A percentile compares a stretch with the other conserved stretches of the same genome.
Evolutionary conservation across 116 monocot genomes (phyloP).

Genomic region (Dioscorea cayenensis): DNA sequence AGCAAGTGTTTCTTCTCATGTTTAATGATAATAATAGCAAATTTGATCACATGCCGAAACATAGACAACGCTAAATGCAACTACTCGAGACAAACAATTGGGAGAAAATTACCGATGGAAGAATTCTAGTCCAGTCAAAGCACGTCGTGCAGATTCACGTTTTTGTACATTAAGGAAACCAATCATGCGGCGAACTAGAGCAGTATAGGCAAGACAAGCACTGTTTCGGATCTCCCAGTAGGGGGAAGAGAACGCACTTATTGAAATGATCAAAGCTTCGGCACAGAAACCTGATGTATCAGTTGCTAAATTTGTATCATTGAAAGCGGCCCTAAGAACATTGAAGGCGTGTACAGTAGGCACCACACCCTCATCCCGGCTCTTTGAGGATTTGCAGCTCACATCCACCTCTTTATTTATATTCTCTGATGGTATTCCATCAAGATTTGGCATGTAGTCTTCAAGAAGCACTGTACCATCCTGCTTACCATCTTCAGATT

Average conservation of each 20-base stretch:
- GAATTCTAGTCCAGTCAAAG: constrained; percentile 91
- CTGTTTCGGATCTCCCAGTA: constrained; percentile 97
- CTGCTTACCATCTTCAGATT: constrained; percentile 5
- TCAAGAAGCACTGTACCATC: not conserved
- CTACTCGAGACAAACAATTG: not conserved
- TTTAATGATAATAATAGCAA: too few species aligned
- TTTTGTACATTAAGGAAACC: constrained; percentile 95
- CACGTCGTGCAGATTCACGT: constrained; percentile 60
- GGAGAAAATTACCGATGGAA: constrained; percentile 70
- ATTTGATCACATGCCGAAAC: too few species aligned
- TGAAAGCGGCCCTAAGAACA: constrained; percentile 92
- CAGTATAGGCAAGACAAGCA: constrained; percentile 92
- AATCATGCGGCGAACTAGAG: constrained; percentile 91
- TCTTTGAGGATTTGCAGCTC: constrained; percentile 37
- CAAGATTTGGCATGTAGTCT: not conserved
- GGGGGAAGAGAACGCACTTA: constrained; percentile 87
- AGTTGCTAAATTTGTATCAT: constrained; percentile 85
- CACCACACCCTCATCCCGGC: constrained; percentile 84
- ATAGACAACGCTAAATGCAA: too few species aligned
- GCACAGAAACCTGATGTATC: constrained; percentile 95
- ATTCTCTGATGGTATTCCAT: not conserved
- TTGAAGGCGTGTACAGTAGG: constrained; percentile 98
- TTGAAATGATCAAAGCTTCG: constrained; percentile 75
- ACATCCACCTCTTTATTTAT: constrained; percentile 10
- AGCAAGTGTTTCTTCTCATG: too few species aligned